Percentiles rank a stretch among this genome's conserved stretches.
Evolutionary conservation across 495 filamentous ascomycete species (phyloP).

Genomic region (Penicillium verhagenii): DNA sequence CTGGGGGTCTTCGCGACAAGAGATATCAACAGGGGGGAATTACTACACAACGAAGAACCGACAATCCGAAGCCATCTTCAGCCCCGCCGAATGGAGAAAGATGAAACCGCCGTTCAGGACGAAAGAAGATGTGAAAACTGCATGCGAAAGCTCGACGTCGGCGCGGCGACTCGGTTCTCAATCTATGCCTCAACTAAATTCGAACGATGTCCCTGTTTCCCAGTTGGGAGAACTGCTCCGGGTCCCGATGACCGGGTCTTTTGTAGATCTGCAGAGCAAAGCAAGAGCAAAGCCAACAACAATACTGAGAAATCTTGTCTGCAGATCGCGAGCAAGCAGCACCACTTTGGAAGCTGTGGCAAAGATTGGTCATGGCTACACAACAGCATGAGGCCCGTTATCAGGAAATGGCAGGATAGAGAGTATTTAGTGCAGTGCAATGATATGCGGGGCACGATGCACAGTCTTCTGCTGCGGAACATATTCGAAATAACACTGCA

Average conservation of each 20-base stretch:
- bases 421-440: constrained; percentile 27
- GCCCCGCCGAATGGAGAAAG: constrained; percentile 1
- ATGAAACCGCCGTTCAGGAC: background rate
- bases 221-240: constrained; percentile 3
- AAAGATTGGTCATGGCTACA: constrained; percentile 38
- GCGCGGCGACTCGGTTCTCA: background rate
- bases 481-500: constrained; percentile 37
- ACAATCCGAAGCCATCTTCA: constrained; percentile 29
- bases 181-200: background rate
- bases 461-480: constrained; percentile 34
- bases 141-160: background rate
- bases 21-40: constrained; percentile 14
- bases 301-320: constrained; percentile 2
- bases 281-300: background rate
- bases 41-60: constrained; percentile 30
- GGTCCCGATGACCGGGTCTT: constrained; percentile 6
- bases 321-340: constrained; percentile 21
- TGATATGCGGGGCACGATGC: constrained; percentile 27
- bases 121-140: constrained; percentile 29
- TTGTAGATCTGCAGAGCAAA: constrained; percentile 11
- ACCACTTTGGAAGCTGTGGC: constrained; percentile 31
- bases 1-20: constrained; percentile 25
- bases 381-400: constrained; percentile 25
- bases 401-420: background rate
- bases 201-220: constrained; percentile 4